Evolutionary conservation across 768 basidiomycete genomes (phyloP).

Genomic region (Xanthoconium purpureum): DNA sequence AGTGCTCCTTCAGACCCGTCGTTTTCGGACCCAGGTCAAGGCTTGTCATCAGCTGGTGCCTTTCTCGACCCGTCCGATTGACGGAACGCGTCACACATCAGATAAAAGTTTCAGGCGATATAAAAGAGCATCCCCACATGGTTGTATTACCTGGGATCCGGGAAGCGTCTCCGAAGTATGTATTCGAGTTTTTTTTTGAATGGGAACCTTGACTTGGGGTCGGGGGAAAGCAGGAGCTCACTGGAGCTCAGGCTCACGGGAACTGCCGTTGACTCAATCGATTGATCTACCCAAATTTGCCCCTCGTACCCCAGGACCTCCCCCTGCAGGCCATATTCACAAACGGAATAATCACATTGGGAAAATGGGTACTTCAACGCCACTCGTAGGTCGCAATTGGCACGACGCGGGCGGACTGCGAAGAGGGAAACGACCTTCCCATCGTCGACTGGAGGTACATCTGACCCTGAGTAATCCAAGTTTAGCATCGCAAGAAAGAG

Average conservation of each 20-base stretch:
- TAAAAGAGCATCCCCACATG: constrained; percentile 19
- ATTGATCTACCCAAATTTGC: constrained; percentile 1
- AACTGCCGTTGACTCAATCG: constrained; percentile 10
- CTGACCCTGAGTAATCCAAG: not conserved
- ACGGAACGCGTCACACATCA: not conserved
- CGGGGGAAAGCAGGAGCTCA: constrained; percentile 4
- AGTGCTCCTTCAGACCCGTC: constrained; percentile 1
- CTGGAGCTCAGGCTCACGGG: constrained; percentile 13
- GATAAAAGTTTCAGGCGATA: constrained; percentile 9
- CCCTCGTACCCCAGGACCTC: not conserved
- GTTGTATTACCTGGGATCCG: constrained; percentile 18
- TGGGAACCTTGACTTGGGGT: not conserved
- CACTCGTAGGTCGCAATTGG: not conserved
- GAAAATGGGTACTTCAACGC: constrained; percentile 3
- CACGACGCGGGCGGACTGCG: not conserved
- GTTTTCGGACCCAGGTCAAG: constrained; percentile 8
- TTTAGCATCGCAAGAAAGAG: not conserved
- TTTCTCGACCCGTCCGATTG: constrained; percentile 7
- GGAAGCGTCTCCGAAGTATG: not conserved
- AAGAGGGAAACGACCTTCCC: not conserved
- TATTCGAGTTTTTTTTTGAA: constrained; percentile 1
- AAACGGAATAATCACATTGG: constrained; percentile 2
- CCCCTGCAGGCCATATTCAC: not conserved
- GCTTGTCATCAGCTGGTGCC: constrained; percentile 12
- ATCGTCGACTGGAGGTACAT: not conserved